Conservation (phyloP, 805 yeast genomes). For the Lachancea mirantina region DNA sequence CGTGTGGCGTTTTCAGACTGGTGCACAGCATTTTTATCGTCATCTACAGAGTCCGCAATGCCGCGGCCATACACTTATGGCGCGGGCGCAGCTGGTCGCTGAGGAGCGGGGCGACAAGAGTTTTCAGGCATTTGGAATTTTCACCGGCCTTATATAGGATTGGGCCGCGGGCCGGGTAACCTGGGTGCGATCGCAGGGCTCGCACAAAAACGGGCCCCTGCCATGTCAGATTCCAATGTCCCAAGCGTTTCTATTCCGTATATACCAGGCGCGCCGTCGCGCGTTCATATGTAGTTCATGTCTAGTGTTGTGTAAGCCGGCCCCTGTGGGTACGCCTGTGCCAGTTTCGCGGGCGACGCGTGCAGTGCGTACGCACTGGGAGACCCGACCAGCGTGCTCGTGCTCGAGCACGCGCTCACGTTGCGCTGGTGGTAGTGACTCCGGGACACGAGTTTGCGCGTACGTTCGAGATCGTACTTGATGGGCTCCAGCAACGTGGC, state of each 20-base stretch:
- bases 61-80: constrained; percentile 8
- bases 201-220: no score
- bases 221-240: no score
- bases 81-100: no score
- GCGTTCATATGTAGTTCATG: no score
- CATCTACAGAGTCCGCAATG: constrained; percentile 16
- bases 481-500: constrained; percentile 72
- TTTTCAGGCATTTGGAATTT: no score
- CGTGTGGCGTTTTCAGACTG: constrained; percentile 30
- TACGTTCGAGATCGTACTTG: constrained; percentile 39
- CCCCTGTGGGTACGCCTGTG: no score
- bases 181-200: no score
- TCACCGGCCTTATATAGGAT: constrained; percentile 1
- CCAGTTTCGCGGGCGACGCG: constrained; percentile 4
- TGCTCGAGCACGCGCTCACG: constrained; percentile 18
- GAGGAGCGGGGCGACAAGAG: no score
- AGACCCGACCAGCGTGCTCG: constrained; percentile 14
- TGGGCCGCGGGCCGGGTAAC: not conserved
- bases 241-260: no score
- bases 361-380: constrained; percentile 6
- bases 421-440: constrained; percentile 19
- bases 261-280: no score
- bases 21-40: constrained; percentile 35
- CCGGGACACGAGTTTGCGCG: constrained; percentile 14
- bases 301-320: no score